Evolutionary conservation across 1,284 basidiomycete species (phyloP), one percentile per base, ranked within the genome.

Genomic region (Xanthoconium separans): DNA sequence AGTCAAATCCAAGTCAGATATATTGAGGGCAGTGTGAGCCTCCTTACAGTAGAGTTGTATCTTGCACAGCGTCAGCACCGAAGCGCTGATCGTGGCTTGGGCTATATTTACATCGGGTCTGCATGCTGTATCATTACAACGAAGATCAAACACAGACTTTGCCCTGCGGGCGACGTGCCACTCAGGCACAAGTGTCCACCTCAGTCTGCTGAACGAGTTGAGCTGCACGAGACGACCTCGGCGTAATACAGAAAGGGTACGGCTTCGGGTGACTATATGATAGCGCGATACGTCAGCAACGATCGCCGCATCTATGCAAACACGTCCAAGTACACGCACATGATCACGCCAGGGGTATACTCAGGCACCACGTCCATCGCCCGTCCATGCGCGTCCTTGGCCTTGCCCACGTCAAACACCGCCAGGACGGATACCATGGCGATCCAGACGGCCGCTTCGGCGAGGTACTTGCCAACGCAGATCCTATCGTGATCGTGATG

Each of bases 281-380:
- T 27, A 2, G 22, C 22, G 27, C 27, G 7, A 6, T 5, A 27
- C 3, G 4, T 27, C 27, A 6, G 3, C 27, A 22, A 4, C 22
- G 4, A 1, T 5, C 4, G 1, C 27, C 27, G 27, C 1, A 27
- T 22, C 22, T 22, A 5, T 5, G 27, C 7, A 15, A 3, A 44
- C 27, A 16, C 39, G 12, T 31, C 20, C 12, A 39, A 13, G n/a
- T 34, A 29, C 24, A 55, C 60, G 31, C 56, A 78, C 80, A 78
- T 79, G 58, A 84, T 81, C 0, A 80, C 79, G 13, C 79, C 79
- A 6, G 75, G 77, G 3, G 78, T 81, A 46, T 73, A 76, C n/a
- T 76, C 61, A 10, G 79, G 80, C 43, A 75, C 73, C 36, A 77
- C 55, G 9, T 60, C 57, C 4, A 69, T 36, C 40, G 60, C 62